Evolutionary conservation across 2,329 filamentous ascomycete genomes (phyloP).

Genomic region (Fusarium equiseti): DNA sequence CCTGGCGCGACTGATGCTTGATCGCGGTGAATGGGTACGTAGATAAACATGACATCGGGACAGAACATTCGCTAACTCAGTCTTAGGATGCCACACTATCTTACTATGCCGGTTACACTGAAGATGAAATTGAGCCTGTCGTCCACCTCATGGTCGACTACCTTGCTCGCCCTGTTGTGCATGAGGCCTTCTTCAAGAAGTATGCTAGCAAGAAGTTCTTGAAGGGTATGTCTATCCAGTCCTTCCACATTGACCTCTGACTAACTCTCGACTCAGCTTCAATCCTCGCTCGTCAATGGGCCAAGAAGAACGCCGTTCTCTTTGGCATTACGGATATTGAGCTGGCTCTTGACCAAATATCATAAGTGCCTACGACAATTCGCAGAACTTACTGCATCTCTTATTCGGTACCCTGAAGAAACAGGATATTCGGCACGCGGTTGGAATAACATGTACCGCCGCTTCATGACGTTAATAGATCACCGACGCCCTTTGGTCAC

Average conservation of each 20-base stretch:
- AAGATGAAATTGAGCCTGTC: slow-evolving; percentile 92
- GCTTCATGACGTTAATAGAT: slow-evolving; percentile 54
- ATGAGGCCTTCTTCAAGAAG: slow-evolving; percentile 99
- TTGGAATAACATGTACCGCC: slow-evolving; percentile 50
- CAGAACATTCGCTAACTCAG: slow-evolving; percentile 48
- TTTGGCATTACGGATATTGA: slow-evolving; percentile 67
- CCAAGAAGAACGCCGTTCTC: slow-evolving; percentile 78
- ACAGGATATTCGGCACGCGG: slow-evolving; percentile 49
- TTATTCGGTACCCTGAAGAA: slow-evolving; percentile 35
- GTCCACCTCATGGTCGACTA: slow-evolving; percentile 97
- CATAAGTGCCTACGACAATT: slow-evolving; percentile 41
- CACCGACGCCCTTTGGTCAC: slow-evolving; percentile 43
- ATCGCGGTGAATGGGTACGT: slow-evolving; percentile 90
- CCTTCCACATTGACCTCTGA: neutral
- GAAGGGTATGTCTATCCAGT: slow-evolving; percentile 77
- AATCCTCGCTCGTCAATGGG: slow-evolving; percentile 91
- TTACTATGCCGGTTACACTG: slow-evolving; percentile 93
- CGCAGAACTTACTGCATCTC: slow-evolving; percentile 21
- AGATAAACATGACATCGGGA: neutral
- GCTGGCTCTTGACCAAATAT: slow-evolving; percentile 63
- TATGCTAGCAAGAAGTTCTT: slow-evolving; percentile 99
- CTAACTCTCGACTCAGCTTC: slow-evolving; percentile 71
- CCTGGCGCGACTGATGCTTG: slow-evolving; percentile 87
- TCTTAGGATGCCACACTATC: slow-evolving; percentile 82
- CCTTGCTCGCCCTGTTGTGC: slow-evolving; percentile 86